A percentile compares a stretch with the other conserved stretches of the same genome.
Evolutionary conservation across 108 stramenopile genomes (phyloP).

Genomic region (Chaetoceros muelleri): DNA sequence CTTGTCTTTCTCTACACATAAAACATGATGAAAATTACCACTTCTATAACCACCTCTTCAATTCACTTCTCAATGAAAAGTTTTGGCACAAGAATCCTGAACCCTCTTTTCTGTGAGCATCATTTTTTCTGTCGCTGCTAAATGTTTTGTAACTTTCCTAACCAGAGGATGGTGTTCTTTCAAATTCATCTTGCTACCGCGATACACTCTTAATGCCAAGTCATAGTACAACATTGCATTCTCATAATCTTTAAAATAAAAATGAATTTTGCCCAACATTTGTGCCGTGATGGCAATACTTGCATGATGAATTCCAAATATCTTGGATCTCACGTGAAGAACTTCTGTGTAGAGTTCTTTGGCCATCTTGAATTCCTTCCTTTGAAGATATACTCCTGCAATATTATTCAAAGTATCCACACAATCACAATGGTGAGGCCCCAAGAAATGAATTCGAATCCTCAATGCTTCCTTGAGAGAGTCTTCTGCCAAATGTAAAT

Average conservation of each 20-base stretch:
- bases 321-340: constrained; percentile 21
- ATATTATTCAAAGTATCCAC: constrained; percentile 38
- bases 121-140: neutral
- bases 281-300: constrained; percentile 45
- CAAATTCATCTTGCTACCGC: neutral
- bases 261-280: constrained; percentile 25
- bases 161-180: neutral
- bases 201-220: neutral
- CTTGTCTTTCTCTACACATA: too few relatives aligned
- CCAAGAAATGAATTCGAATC: constrained; percentile 31
- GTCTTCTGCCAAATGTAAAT: constrained; percentile 11
- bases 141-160: neutral
- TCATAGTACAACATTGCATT: neutral
- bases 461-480: constrained; percentile 26
- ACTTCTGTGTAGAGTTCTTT: constrained; percentile 28
- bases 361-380: constrained; percentile 15
- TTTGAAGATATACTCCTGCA: constrained; percentile 20
- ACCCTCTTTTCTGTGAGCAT: neutral
- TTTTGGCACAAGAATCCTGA: too few relatives aligned
- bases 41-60: too few relatives aligned
- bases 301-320: constrained; percentile 41
- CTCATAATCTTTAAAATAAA: neutral
- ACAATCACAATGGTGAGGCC: constrained; percentile 40
- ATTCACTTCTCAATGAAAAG: too few relatives aligned
- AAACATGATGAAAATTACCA: too few relatives aligned